These are phyloP conservation scores for Plantago major DNA, from an alignment of 257 asterid species.

Conservation along the genomic window DNA sequence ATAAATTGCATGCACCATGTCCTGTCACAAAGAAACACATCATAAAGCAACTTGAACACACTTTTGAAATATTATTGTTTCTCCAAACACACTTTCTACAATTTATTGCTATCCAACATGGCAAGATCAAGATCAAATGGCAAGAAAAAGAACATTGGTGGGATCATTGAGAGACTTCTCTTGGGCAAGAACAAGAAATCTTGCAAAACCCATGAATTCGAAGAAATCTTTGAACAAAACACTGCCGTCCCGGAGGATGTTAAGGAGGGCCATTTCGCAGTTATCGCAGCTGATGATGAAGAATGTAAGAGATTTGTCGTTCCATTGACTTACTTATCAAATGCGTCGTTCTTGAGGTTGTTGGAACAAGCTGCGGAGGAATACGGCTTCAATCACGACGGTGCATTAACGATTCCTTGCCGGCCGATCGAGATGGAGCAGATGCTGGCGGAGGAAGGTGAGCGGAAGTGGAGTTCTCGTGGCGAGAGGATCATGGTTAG, in stretches of 20 bases:
- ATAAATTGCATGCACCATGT: not conserved
- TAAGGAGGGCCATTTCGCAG: slow-evolving; percentile 48
- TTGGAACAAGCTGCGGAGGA: slow-evolving; percentile 71
- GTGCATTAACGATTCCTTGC: slow-evolving; percentile 70
- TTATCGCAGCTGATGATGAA: slow-evolving; percentile 33
- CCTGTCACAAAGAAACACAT: too few species aligned
- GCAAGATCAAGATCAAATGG: slow-evolving; percentile 10
- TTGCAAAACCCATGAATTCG: slow-evolving; percentile 15
- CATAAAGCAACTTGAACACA: too few species aligned
- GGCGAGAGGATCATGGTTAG: slow-evolving; percentile 21
- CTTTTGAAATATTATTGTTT: too few species aligned
- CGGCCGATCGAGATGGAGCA: slow-evolving; percentile 34
- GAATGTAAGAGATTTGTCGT: slow-evolving; percentile 59
- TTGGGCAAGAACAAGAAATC: slow-evolving; percentile 27
- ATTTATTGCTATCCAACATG: slow-evolving; percentile 3
- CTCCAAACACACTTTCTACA: not conserved
- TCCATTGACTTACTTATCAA: slow-evolving; percentile 57
- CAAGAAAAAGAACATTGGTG: slow-evolving; percentile 34
- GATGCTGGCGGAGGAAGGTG: slow-evolving; percentile 26
- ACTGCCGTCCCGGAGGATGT: slow-evolving; percentile 48
- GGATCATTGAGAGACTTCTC: slow-evolving; percentile 32
- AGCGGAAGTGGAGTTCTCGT: slow-evolving; percentile 19
- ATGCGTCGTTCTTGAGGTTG: slow-evolving; percentile 56
- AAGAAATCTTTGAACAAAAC: not conserved
- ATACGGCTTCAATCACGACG: slow-evolving; percentile 69